Base-by-base conservation (phyloP, 768 basidiomycete species). In the Trametes coccinea region DNA sequence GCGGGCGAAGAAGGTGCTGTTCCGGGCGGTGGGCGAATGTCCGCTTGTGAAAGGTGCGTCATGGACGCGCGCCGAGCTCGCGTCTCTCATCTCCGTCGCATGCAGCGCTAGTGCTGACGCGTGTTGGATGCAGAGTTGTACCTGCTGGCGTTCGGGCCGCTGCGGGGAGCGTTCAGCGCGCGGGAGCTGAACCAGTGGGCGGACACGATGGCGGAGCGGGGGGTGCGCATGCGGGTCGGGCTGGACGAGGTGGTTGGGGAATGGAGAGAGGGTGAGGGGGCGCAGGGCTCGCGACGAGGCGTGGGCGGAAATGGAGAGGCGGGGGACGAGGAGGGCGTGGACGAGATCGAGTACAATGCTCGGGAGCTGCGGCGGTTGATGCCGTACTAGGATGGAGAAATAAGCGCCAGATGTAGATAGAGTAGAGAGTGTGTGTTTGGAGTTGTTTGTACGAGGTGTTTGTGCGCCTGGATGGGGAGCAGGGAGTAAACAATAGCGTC, bases 191-290 rank as follows among this genome's bases (percentile, higher is more conserved):
- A 79, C 53, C 78, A 70, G 22, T 79, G 88, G 55, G 86, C 79
- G 50, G 89, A 91, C 58, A 82, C 82, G 3, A 93, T 93, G 92
- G 87, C 80, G 5, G 92, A 93, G 70, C 76, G 89, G 41, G 87
- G 86, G 3, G 67, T 93, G 27, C 82, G 92, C 48, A 74, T 89
- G 70, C 79, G 87, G 46, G 71, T 74, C 51, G 86, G 82, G 0
- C 61, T 92, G 66, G 89, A 92, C 11, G 86, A 85, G 66, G 75
- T 74, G 49, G 46, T 85, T 43, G 80, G 78, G 22, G 80, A 78
- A 8, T 79, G 77, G 78, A 52, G 5, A 1, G 46, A 45, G 52
- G 65, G 58, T 22, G 30, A 46, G 22, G 48, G 56, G 58, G 59
- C 54, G 57, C 55, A 33, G 48, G 53, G 30, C 61, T n/a, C 17